Evolutionary conservation across 148 eudicot species (phyloP), one percentile per base, ranked within the genome.

Genomic region (Drosera capensis): DNA sequence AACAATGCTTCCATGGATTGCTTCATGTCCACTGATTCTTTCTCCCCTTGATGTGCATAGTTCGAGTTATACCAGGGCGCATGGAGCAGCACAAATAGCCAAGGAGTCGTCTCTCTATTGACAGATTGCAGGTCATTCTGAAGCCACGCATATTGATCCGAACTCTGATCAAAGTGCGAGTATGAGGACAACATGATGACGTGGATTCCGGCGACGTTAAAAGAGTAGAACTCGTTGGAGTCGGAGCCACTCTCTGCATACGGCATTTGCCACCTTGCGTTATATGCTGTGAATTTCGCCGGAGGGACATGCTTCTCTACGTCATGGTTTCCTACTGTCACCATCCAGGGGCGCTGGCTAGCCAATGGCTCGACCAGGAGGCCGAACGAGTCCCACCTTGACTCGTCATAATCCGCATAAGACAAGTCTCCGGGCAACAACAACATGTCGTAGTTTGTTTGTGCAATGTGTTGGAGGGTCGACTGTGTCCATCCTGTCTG

Each of bases 51-150:
- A 31, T 57, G 62, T 0, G 62, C 62, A 0, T 11, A 21, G 31
- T 57, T 57, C 9, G 54, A 48, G 24, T 49, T 57, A 24, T 57
- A 57, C 62, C 62, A 57, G 14, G 62, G 62, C 0, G 54, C 47
- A 39, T 57, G 62, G 12, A 48, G 22, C 14, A 57, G 48, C 46
- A 43, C 55, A 19, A 57, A 24, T 0, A 57, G 14, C 62, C 62
- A 57, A 7, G 62, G 62, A 23, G 62, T 57, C 23, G 17, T 43
- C 12, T 19, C 24, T 41, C 62, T 57, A 16, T 57, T 43, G 14
- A 57, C 48, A 12, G 25, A 17, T 11, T 22, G 25, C 42, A 49
- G n/a, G 39, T 49, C 52, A 3, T 12, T 22, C 23, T 17, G 7
- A 12, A 49, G 25, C 52, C 52, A 49, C 40, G 11, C n/a, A 18